Evolutionary conservation across 257 asterid genomes (phyloP).

Genomic region (Ilex aquifolium): DNA sequence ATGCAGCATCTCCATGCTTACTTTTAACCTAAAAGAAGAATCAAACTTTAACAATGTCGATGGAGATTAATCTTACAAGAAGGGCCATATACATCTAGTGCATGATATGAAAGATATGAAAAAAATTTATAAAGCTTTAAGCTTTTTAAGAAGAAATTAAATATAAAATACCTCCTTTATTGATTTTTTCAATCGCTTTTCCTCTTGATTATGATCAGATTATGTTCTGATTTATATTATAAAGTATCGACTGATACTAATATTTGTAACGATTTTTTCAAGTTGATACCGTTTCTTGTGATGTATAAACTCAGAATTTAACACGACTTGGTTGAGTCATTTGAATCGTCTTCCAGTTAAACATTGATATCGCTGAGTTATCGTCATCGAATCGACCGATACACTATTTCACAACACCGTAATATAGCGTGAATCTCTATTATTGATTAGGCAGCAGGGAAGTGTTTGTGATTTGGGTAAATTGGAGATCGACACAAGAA

Average conservation of each 20-base stretch:
- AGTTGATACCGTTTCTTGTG: too few relatives aligned
- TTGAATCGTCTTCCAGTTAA: too few relatives aligned
- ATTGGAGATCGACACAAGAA: neutral
- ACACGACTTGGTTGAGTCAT: too few relatives aligned
- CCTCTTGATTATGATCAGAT: conserved; percentile 21
- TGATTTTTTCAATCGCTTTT: neutral
- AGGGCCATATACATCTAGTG: conserved; percentile 12
- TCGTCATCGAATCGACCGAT: too few relatives aligned
- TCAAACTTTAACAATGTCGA: too few relatives aligned
- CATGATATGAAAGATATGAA: conserved; percentile 19
- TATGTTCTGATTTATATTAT: conserved; percentile 22
- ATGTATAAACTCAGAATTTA: too few relatives aligned
- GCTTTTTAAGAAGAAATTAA: conserved; percentile 3
- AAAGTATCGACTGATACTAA: conserved; percentile 10
- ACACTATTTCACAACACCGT: too few relatives aligned
- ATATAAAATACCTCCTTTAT: neutral
- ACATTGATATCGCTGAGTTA: too few relatives aligned
- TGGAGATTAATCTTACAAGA: neutral
- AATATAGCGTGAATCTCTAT: neutral
- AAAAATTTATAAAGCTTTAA: conserved; percentile 1
- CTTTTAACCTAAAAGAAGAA: too few relatives aligned
- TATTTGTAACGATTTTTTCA: too few relatives aligned
- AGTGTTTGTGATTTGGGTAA: conserved; percentile 2
- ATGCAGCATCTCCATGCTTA: too few relatives aligned
- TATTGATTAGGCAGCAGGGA: conserved; percentile 25